Conservation (phyloP, 1,284 basidiomycete genomes). For the Earliella scabrosa region DNA sequence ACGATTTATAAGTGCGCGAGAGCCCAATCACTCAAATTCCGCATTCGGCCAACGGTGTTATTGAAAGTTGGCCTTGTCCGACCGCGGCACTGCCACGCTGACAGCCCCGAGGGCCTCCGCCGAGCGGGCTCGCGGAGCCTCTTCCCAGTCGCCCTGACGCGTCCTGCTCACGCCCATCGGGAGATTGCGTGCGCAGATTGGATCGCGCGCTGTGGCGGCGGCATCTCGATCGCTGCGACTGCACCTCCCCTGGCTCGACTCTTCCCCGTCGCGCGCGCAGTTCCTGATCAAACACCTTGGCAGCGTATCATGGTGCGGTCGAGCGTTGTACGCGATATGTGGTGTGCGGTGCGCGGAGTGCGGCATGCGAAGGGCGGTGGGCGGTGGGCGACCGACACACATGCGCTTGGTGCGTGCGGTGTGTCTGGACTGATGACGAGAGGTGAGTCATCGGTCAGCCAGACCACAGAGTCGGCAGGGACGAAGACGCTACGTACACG, state of each 20-base stretch:
- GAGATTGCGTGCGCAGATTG: constrained; percentile 19
- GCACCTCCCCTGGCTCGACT: background rate
- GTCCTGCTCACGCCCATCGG: constrained; percentile 10
- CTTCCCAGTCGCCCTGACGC: background rate
- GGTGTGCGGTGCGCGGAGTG: too few species aligned
- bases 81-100: constrained; percentile 16
- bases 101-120: constrained; percentile 1
- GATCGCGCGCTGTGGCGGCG: constrained; percentile 1
- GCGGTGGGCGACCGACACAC: too few species aligned
- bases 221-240: constrained; percentile 4
- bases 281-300: background rate
- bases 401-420: too few species aligned
- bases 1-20: constrained; percentile 15
- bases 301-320: too few species aligned
- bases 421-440: too few species aligned
- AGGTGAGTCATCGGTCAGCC: too few species aligned
- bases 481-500: too few species aligned
- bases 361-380: too few species aligned
- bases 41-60: constrained; percentile 5
- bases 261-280: background rate
- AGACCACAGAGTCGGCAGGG: too few species aligned
- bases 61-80: constrained; percentile 13
- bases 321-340: too few species aligned
- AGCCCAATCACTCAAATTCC: constrained; percentile 22
- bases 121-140: background rate